Base-by-base conservation (phyloP, 2,329 filamentous ascomycete genomes). In the Mariannaea sp. region DNA sequence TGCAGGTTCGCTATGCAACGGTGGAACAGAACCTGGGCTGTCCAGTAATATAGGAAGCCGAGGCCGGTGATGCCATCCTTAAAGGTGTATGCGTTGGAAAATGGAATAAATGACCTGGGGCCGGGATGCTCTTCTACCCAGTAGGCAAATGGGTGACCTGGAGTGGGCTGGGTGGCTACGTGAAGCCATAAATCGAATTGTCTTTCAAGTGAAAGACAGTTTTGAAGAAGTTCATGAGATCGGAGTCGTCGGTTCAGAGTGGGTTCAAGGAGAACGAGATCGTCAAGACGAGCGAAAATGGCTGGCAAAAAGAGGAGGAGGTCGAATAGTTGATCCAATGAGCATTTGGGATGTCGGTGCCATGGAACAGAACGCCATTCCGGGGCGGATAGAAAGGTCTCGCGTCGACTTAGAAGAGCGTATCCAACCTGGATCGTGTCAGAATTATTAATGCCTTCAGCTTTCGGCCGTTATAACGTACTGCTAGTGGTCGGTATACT, bases 311-410 rank as follows among this genome's bases (percentile, higher is more conserved):
- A 68, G 19, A 77, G 72, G 14, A 79, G 67, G 14, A 78, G 71
- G 58, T 84, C 82, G 58, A 84, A 71, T 3, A 85, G 74, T 22
- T 70, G 70, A 61, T 84, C 82, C 24, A 84, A 69, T 12, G 70
- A 57, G 9, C 75, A 77, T 53, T 82, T 81, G 13, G 77, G 77
- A 50, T 83, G 79, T 12, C 65, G 61, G 38, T 78, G 72, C 78
- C 80, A 84, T 0, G 82, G 82, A 3, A 74, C 67, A 0, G 73
- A 74, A 2, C 69, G 73, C 82, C 82, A 85, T 45, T 82, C 79
- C 0, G 72, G 71, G 0, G 71, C 70, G 12, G 78, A 72, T n/a
- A 84, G 71, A 60, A 81, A 82, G 0, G 77, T 82, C 10, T 73
- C 70, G 20, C 74, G 75, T 44, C 78, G 75, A 59, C 74, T 78